Evolutionary conservation across 2,329 filamentous ascomycete genomes (phyloP).

Genomic region (Lecanoromycetidae sp.): DNA sequence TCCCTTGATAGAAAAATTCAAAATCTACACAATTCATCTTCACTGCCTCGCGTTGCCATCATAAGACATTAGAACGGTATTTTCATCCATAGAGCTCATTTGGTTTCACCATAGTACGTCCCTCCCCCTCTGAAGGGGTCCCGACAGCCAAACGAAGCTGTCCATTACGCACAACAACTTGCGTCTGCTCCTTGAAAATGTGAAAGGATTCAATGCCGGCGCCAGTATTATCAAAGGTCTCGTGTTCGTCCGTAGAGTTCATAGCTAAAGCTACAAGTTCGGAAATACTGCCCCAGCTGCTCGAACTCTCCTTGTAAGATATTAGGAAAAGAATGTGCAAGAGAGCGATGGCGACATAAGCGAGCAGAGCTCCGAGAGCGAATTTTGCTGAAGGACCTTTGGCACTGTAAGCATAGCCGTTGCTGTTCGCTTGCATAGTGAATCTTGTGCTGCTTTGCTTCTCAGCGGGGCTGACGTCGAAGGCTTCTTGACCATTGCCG

Average conservation of each 20-base stretch:
- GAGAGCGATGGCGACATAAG: slow-evolving; percentile 9
- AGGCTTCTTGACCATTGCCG: slow-evolving; percentile 1
- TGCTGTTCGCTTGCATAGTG: neutral
- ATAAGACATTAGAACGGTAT: neutral
- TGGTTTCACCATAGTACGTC: neutral
- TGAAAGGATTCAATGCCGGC: slow-evolving; percentile 9
- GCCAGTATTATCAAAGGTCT: slow-evolving; percentile 8
- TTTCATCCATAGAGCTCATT: neutral
- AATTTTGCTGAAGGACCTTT: slow-evolving; percentile 5
- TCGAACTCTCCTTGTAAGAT: slow-evolving; percentile 7
- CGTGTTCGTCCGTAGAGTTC: slow-evolving; percentile 6
- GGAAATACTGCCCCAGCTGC: slow-evolving; percentile 13
- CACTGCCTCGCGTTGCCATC: neutral
- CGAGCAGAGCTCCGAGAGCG: slow-evolving; percentile 10
- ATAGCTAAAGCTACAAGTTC: slow-evolving; percentile 14
- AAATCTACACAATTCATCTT: too few relatives aligned
- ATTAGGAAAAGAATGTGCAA: slow-evolving; percentile 4
- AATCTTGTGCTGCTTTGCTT: neutral
- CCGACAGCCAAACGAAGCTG: slow-evolving; percentile 6
- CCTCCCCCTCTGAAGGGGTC: neutral
- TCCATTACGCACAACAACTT: slow-evolving; percentile 1
- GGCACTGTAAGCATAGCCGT: slow-evolving; percentile 10
- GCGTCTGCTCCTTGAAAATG: slow-evolving; percentile 4
- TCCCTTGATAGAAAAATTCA: too few relatives aligned
- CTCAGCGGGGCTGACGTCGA: neutral